A percentile compares a stretch with the other conserved stretches of the same genome.
Evolutionary conservation across 805 yeast species (phyloP).

Genomic region (Saccharomycopsis olivae): DNA sequence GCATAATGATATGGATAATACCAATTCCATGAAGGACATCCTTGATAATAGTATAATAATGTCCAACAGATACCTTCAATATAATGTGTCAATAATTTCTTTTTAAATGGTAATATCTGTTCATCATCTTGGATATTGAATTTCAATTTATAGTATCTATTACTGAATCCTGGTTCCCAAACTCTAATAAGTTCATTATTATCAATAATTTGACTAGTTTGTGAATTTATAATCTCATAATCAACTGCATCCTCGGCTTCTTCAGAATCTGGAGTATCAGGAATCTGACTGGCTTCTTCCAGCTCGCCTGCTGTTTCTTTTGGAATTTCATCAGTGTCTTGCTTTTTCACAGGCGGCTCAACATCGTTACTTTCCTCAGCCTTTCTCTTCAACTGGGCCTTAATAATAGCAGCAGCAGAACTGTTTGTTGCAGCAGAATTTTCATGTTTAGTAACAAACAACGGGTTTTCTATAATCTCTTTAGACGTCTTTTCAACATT

Average conservation of each 20-base stretch:
- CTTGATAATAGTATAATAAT: conserved; percentile 85
- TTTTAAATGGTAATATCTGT: conserved; percentile 41
- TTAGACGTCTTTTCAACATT: background rate
- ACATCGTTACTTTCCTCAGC: conserved; percentile 1
- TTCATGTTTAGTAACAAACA: conserved; percentile 1
- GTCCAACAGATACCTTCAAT: conserved; percentile 98
- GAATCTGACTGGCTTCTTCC: conserved; percentile 14
- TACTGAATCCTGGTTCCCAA: conserved; percentile 81
- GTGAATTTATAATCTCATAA: conserved; percentile 10
- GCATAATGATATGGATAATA: conserved; percentile 96
- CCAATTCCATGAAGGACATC: conserved; percentile 99
- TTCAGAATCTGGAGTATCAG: background rate
- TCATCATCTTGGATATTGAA: conserved; percentile 49
- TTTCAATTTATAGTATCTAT: conserved; percentile 70
- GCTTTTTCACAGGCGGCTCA: conserved; percentile 1
- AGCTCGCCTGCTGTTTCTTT: conserved; percentile 1
- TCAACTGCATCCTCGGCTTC: conserved; percentile 15
- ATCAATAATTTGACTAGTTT: conserved; percentile 15
- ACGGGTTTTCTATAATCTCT: conserved; percentile 7
- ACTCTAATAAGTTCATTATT: conserved; percentile 45
- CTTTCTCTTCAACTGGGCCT: conserved; percentile 22
- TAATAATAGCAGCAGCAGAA: conserved; percentile 36
- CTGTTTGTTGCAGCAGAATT: conserved; percentile 26
- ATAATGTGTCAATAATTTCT: conserved; percentile 57
- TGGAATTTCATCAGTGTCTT: conserved; percentile 3